phyloP scores from a whole-genome alignment of 257 asterid genomes.

The Fraxinus anomala region DNA sequence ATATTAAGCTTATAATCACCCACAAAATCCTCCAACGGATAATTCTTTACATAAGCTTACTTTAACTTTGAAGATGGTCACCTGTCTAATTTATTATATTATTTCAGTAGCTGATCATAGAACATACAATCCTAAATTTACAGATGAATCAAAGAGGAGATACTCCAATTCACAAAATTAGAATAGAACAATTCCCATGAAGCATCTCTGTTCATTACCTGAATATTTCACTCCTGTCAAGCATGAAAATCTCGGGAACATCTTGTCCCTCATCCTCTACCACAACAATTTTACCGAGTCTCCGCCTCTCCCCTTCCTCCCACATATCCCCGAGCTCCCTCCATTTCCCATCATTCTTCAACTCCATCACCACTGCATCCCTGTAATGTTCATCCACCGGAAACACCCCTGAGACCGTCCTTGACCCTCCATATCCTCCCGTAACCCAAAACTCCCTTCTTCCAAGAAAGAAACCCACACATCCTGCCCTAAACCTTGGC shows the following conservation, averaged over 20 bases:
- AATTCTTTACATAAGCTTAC: neutral
- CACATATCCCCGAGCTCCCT: constrained; percentile 94
- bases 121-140: neutral
- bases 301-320: constrained; percentile 86
- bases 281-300: constrained; percentile 75
- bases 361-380: constrained; percentile 85
- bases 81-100: neutral
- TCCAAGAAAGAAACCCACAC: constrained; percentile 76
- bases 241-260: constrained; percentile 72
- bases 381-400: constrained; percentile 88
- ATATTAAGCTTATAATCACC: neutral
- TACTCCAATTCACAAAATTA: neutral
- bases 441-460: constrained; percentile 91
- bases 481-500: constrained; percentile 95
- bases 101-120: neutral
- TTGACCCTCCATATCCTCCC: constrained; percentile 94
- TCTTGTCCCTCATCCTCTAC: constrained; percentile 51
- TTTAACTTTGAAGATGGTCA: neutral
- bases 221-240: constrained; percentile 64
- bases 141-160: neutral
- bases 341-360: constrained; percentile 77
- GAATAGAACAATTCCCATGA: neutral
- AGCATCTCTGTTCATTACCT: constrained; percentile 41
- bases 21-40: neutral
- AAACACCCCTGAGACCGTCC: constrained; percentile 79